Base-by-base conservation (phyloP, 2,329 filamentous ascomycete species). In the Trichoderma koningiopsis region DNA sequence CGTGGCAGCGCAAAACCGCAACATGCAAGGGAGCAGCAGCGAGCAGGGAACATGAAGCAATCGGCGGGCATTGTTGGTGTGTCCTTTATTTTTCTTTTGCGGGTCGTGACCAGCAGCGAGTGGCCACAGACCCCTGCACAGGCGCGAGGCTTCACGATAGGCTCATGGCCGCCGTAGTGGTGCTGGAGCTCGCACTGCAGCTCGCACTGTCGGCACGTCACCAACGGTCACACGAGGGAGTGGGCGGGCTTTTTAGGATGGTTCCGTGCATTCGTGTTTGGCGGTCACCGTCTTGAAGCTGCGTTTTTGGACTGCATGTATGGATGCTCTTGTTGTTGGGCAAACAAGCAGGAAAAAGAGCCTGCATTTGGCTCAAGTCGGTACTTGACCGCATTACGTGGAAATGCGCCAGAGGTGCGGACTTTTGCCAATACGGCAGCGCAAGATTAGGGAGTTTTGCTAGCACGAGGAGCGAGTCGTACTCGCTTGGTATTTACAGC, bases 111-210 rank as follows among this genome's bases (percentile, higher is more conserved):
- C 70, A 68, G 47, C 40, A 68, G 61, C 53, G 60, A 66, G 43
- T 49, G 59, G 70, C 71, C 71, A 47, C 49, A n/a, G 58, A 76
- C 75, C 75, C 74, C 72, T 75, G 72, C 63, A 43, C 63, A 40
- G 62, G 68, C 69, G 72, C 74, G 73, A 77, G 77, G 77, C 77
- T 69, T 76, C 76, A 75, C 73, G 64, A 77, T 77, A 76, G 77
- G 77, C 75, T 77, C 70, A 76, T 73, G 74, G 68, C 52, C 65
- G 68, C 58, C 59, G 27, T 33, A 57, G 58, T 58, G 40, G 49
- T 70, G 31, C 31, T 35, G 33, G 33, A 35, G 33, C 33, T 35
- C 11, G 11, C 13, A 11, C 22, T 47, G 31, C 35, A 61, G 27
- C 63, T 33, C 56, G 58, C 55, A 60, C 58, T 59, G 57, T 70